Percentiles rank a stretch among this genome's conserved stretches.
Conservation (phyloP, 495 filamentous ascomycete species). For the Friedmanniomyces simplex region DNA sequence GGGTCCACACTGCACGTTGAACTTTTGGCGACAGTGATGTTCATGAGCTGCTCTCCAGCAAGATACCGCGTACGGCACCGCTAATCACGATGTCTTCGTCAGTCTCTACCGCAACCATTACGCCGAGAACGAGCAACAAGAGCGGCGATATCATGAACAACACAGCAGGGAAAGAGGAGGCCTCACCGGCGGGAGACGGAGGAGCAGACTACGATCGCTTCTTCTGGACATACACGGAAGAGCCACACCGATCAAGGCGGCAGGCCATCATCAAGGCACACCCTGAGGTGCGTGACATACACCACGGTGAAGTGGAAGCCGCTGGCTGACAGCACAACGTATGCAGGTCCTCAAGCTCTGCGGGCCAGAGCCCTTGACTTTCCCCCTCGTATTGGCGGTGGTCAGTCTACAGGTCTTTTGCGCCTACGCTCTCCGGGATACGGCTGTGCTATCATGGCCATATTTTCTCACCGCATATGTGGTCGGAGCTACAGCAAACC, state of each 20-base stretch:
- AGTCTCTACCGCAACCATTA: constrained; percentile 6
- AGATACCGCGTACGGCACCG: too few relatives aligned
- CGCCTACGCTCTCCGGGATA: constrained; percentile 69
- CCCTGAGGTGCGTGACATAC: constrained; percentile 62
- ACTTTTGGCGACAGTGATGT: too few relatives aligned
- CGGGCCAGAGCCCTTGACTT: constrained; percentile 90
- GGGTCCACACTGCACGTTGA: too few relatives aligned
- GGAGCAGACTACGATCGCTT: constrained; percentile 37
- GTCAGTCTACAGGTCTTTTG: constrained; percentile 71
- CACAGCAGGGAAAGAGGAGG: not conserved
- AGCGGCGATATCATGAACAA: not conserved
- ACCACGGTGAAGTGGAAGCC: too few relatives aligned
- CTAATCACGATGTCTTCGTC: constrained; percentile 9
- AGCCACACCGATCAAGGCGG: constrained; percentile 84
- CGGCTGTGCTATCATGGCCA: constrained; percentile 66
- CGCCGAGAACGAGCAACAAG: not conserved
- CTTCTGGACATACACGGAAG: constrained; percentile 97
- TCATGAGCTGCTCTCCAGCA: too few relatives aligned
- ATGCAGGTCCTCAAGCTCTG: constrained; percentile 95
- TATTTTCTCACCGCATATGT: constrained; percentile 85
- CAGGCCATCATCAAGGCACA: constrained; percentile 97
- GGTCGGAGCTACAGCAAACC: constrained; percentile 91
- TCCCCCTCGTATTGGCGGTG: constrained; percentile 80
- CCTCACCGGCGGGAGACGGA: not conserved
- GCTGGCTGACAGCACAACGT: not conserved